These are phyloP conservation scores for Pontederia paniculata DNA, from an alignment of 176 grass and related monocot genomes.

Conservation along the genomic window DNA sequence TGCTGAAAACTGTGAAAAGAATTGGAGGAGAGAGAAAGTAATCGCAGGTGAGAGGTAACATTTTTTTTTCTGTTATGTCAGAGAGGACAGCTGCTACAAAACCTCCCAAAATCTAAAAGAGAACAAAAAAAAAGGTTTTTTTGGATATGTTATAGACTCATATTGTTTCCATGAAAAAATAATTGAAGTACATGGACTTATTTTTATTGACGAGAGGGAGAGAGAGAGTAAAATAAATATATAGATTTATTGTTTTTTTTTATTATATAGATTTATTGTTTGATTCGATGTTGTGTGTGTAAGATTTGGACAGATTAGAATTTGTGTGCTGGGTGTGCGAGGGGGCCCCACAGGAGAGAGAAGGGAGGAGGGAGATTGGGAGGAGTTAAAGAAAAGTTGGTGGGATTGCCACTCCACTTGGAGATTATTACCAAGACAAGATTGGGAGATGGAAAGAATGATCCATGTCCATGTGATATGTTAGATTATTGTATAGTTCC, in stretches of 20 bases:
- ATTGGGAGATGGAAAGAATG: not conserved
- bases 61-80: not conserved
- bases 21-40: not conserved
- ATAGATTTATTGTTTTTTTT: too few relatives aligned
- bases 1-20: not conserved
- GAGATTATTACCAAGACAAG: slow-evolving; percentile 15
- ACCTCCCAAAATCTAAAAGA: not conserved
- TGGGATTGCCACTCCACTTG: not conserved
- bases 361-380: not conserved
- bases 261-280: too few relatives aligned
- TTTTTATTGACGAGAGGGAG: too few relatives aligned
- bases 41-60: not conserved
- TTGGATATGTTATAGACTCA: too few relatives aligned
- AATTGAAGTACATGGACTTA: too few relatives aligned
- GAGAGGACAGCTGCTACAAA: not conserved
- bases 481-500: too few relatives aligned
- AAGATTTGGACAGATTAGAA: too few relatives aligned
- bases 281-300: too few relatives aligned
- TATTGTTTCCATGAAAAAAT: too few relatives aligned
- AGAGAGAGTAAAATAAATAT: too few relatives aligned
- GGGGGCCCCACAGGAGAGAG: not conserved
- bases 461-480: not conserved
- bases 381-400: slow-evolving; percentile 2
- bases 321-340: too few relatives aligned
- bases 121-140: not conserved